phyloP scores from a whole-genome alignment of 179 eudicot species.

The Camellia oleifera region DNA sequence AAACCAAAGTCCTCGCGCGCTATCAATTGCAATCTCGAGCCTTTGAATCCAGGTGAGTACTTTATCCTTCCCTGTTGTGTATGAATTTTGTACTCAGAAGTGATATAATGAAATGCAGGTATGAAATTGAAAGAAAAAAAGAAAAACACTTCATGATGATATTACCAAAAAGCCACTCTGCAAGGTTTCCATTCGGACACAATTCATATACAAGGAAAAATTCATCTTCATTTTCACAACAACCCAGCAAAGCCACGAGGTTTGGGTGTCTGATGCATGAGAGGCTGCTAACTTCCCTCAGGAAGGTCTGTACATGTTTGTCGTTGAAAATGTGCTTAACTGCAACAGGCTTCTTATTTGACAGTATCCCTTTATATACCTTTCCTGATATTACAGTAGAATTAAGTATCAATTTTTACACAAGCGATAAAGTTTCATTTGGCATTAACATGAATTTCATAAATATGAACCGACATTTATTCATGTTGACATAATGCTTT shows the following conservation, averaged over 20 bases:
- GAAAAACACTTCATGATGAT: conserved; percentile 1
- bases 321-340: conserved; percentile 32
- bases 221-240: conserved; percentile 42
- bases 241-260: conserved; percentile 37
- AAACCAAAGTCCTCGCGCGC: conserved; percentile 43
- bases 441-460: background rate
- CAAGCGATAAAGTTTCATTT: background rate
- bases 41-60: conserved; percentile 41
- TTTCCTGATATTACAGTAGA: conserved; percentile 24
- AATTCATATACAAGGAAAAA: conserved; percentile 48
- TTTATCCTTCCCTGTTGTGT: conserved; percentile 38
- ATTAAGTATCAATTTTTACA: background rate
- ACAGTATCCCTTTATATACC: conserved; percentile 33
- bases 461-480: background rate
- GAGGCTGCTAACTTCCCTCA: conserved; percentile 33
- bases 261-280: conserved; percentile 35
- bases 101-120: background rate
- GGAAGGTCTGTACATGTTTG: conserved; percentile 25
- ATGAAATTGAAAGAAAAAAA: background rate
- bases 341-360: conserved; percentile 30
- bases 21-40: conserved; percentile 45
- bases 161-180: conserved; percentile 54
- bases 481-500: background rate
- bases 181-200: conserved; percentile 47
- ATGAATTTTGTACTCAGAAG: background rate